These are phyloP conservation scores for Acanthamoeba lenticulata DNA, from an alignment of 208 protist genomes.

Conservation along the genomic window DNA sequence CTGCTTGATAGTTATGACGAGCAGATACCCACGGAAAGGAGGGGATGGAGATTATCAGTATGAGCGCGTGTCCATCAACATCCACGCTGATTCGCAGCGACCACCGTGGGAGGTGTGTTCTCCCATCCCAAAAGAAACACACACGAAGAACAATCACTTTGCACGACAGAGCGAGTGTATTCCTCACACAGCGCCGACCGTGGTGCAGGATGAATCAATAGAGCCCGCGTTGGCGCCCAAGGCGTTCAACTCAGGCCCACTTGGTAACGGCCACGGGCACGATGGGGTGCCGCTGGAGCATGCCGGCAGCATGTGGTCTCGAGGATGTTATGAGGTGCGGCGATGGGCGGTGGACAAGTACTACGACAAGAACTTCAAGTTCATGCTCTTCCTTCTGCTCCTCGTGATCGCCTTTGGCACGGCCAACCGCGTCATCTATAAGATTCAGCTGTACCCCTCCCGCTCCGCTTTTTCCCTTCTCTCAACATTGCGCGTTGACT, in stretches of 20 bases:
- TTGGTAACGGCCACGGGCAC: no score
- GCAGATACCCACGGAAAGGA: neutral
- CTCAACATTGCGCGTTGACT: neutral
- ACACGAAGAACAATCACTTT: no score
- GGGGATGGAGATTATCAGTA: neutral
- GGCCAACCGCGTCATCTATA: constrained; percentile 65
- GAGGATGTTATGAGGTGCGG: neutral
- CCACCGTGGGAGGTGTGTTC: neutral
- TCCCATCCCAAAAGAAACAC: no score
- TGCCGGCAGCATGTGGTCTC: neutral
- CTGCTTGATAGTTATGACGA: neutral
- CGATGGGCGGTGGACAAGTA: constrained; percentile 32
- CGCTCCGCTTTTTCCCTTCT: neutral
- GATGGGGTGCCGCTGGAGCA: neutral
- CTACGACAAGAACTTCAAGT: constrained; percentile 61
- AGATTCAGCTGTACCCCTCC: constrained; percentile 45
- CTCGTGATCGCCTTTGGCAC: constrained; percentile 57
- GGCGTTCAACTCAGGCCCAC: neutral
- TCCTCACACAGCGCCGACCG: no score
- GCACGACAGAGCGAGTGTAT: no score
- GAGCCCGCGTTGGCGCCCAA: neutral
- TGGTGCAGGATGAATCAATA: neutral
- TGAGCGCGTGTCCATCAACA: neutral
- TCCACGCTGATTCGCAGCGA: neutral
- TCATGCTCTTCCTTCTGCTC: constrained; percentile 46